Evolutionary conservation across 140 eudicot genomes (phyloP).

Genomic region (Flaveria floridana): DNA sequence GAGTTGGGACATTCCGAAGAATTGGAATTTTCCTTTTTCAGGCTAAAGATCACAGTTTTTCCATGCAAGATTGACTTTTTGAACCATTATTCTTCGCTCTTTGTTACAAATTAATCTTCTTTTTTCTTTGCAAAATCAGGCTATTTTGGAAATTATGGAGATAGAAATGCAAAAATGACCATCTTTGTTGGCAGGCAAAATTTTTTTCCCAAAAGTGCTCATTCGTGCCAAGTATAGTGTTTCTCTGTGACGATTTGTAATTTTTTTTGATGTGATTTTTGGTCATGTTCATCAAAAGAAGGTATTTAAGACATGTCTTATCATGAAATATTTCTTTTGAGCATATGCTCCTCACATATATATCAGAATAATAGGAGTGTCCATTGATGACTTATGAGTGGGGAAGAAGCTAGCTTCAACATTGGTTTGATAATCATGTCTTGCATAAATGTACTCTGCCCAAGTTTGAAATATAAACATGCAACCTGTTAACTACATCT

Average conservation of each 20-base stretch:
- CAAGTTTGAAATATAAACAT: not conserved
- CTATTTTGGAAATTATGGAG: not conserved
- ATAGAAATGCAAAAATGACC: not conserved
- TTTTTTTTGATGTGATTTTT: too few species aligned
- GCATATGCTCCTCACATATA: not conserved
- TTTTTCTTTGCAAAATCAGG: not conserved
- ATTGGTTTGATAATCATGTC: not conserved
- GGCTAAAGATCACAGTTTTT: not conserved
- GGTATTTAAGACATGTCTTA: not conserved
- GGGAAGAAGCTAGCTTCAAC: not conserved
- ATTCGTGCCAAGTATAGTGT: not conserved
- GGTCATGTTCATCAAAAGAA: not conserved
- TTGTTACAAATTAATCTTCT: not conserved
- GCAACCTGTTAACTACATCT: not conserved
- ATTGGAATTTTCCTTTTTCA: not conserved
- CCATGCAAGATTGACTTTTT: conserved; percentile 9
- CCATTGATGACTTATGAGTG: not conserved
- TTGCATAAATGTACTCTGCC: not conserved
- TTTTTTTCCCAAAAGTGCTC: not conserved
- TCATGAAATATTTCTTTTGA: not conserved
- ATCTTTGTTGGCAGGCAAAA: not conserved
- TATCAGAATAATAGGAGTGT: not conserved
- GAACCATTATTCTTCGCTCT: conserved; percentile 8
- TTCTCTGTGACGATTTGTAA: not conserved
- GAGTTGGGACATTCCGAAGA: too few species aligned